Base-by-base conservation (phyloP, 257 asterid genomes). In the Solanum tarijense region DNA sequence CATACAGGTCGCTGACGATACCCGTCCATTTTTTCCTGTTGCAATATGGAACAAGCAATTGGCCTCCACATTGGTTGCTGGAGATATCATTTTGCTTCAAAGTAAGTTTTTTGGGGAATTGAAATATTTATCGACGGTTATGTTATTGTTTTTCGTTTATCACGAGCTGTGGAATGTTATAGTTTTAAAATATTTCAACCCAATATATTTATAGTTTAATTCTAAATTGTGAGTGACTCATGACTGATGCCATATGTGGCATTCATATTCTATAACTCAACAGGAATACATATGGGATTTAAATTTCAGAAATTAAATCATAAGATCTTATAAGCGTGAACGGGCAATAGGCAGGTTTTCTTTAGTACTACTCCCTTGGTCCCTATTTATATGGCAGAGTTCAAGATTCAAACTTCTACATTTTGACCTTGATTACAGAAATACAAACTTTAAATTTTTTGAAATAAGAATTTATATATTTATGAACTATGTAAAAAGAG, bases 21-120 rank as follows among this genome's bases (percentile, higher is more conserved):
- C 96, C 87, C 91, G 94, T 90, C 87, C 93, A 86, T 93, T 90
- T 94, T 95, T 95, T 60, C 96, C 97, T 6, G 94, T 94, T 12
- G 89, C 97, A 75, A 92, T 95, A 86, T 93, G 97, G 98, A 94
- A 94, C 52, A 94, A 91, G 91, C 92, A 90, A 86, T 90, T 94
- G 92, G 91, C 92, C 35, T 91, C 95, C 85, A 90, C 88, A 75
- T 83, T 95, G 86, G 89, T 89, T 72, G 94, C 94, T 78, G 95
- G 94, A 5, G 91, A 89, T 91, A 92, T 95, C 87, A 88, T 89
- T 91, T 91, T 95, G 88, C 94, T 94, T 62, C 96, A 93, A 89
- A 94, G 98, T 95, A 95, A 27, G 86, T 27, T 83, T 52, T 39
- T 85, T 35, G 6, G 43, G 16, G 46, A 12, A 25, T 55, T 13